A percentile compares a stretch with the other conserved stretches of the same genome.
These are phyloP conservation scores for Termitomyces sp. DNA, from an alignment of 768 basidiomycete genomes.

Conservation along the genomic window DNA sequence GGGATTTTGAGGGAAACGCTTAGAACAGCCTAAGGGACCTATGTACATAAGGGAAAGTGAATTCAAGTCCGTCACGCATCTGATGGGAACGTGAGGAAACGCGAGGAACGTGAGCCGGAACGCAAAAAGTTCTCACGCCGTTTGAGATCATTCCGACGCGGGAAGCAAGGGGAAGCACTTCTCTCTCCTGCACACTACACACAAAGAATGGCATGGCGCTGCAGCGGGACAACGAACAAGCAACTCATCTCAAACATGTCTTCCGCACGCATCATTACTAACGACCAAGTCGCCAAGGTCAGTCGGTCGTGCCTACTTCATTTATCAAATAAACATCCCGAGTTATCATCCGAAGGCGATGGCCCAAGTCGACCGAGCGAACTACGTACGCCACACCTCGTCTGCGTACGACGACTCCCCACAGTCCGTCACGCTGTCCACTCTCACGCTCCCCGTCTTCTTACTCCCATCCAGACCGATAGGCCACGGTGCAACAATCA, in stretches of 20 bases:
- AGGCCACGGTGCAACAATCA: conserved; percentile 87
- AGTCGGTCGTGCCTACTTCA: neutral
- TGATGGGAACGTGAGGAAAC: no score
- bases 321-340: no score
- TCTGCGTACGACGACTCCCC: conserved; percentile 81
- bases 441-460: no score
- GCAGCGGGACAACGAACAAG: conserved; percentile 62
- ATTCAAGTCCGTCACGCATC: no score
- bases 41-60: no score
- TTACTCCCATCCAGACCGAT: conserved; percentile 49
- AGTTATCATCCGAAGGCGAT: conserved; percentile 58
- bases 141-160: neutral
- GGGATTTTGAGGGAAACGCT: no score
- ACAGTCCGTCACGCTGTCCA: conserved; percentile 41
- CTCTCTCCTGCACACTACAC: no score
- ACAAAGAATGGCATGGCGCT: conserved; percentile 86
- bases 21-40: no score
- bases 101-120: no score
- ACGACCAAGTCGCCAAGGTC: conserved; percentile 54
- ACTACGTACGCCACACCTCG: conserved; percentile 50
- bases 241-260: conserved; percentile 73
- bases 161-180: no score
- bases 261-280: conserved; percentile 48
- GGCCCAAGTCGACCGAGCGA: conserved; percentile 62
- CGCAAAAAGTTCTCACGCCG: no score